Percentiles rank a stretch among this genome's conserved stretches.
Evolutionary conservation across 352 stramenopile genomes (phyloP).

Genomic region (Globisporangium cystogenes): DNA sequence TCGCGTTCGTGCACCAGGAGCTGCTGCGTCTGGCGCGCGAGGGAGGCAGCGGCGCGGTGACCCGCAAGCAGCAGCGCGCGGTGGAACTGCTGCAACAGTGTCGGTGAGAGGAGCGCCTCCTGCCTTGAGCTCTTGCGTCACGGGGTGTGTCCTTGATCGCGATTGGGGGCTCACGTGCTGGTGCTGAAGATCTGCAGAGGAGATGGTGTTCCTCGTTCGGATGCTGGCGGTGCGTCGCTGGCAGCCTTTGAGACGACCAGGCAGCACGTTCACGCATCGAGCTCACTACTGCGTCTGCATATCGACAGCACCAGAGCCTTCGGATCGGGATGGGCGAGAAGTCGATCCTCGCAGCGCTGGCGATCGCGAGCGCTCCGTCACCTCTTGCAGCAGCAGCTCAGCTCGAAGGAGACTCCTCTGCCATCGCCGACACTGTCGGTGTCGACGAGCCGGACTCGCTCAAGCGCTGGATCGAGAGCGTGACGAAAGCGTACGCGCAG

Average conservation of each 20-base stretch:
- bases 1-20: slow-evolving; percentile 44
- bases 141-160: background rate
- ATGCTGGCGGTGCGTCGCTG: slow-evolving; percentile 61
- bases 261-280: background rate
- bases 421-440: slow-evolving; percentile 1
- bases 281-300: background rate
- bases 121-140: background rate
- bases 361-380: slow-evolving; percentile 23
- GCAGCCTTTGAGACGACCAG: background rate
- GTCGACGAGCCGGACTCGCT: background rate
- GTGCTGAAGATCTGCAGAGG: slow-evolving; percentile 33
- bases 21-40: slow-evolving; percentile 53
- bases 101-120: slow-evolving; percentile 16
- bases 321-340: slow-evolving; percentile 81
- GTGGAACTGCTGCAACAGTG: slow-evolving; percentile 51
- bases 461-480: slow-evolving; percentile 53
- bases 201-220: slow-evolving; percentile 58
- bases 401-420: background rate
- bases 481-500: slow-evolving; percentile 64
- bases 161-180: background rate
- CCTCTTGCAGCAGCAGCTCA: background rate
- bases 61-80: slow-evolving; percentile 57
- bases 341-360: slow-evolving; percentile 64
- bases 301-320: slow-evolving; percentile 68
- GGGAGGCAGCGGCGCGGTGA: slow-evolving; percentile 44